phyloP scores from a whole-genome alignment of 768 basidiomycete genomes.

The Panellus pusillus region DNA sequence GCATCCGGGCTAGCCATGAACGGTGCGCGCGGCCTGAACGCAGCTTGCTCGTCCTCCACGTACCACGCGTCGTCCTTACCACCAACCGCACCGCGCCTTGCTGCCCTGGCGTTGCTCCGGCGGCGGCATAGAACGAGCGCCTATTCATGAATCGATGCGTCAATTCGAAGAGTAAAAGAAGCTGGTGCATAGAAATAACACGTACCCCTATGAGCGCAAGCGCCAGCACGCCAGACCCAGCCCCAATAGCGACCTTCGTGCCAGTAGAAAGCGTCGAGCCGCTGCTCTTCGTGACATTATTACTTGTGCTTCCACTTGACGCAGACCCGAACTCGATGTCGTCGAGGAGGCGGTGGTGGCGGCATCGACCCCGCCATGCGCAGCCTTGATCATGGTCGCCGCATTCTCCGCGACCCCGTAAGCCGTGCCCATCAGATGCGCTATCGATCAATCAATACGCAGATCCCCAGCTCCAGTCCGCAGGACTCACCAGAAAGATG shows the following conservation, averaged over 20 bases:
- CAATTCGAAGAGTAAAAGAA: background rate
- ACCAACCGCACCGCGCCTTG: background rate
- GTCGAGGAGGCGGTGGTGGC: background rate
- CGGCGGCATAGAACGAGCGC: slow-evolving; percentile 6
- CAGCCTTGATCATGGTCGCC: slow-evolving; percentile 19
- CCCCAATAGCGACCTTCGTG: slow-evolving; percentile 16
- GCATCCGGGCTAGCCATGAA: slow-evolving; percentile 11
- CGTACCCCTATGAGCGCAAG: slow-evolving; percentile 5
- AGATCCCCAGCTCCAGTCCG: too few relatives aligned
- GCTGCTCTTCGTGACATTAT: background rate
- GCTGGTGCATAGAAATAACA: background rate
- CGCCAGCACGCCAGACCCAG: slow-evolving; percentile 4
- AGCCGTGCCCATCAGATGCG: slow-evolving; percentile 23
- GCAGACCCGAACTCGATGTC: background rate
- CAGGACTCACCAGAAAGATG: slow-evolving; percentile 8
- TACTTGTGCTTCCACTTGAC: background rate
- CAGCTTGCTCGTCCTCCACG: slow-evolving; percentile 4
- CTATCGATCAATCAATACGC: too few relatives aligned
- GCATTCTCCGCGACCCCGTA: slow-evolving; percentile 25
- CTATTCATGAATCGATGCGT: background rate
- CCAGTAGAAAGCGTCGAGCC: slow-evolving; percentile 8
- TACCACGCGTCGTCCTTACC: slow-evolving; percentile 17
- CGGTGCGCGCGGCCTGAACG: slow-evolving; percentile 10
- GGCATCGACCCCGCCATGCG: background rate
- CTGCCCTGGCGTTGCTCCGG: background rate